These are phyloP conservation scores for Cicer pinnatifidum DNA, from an alignment of 306 rosid species.

Conservation along the genomic window DNA sequence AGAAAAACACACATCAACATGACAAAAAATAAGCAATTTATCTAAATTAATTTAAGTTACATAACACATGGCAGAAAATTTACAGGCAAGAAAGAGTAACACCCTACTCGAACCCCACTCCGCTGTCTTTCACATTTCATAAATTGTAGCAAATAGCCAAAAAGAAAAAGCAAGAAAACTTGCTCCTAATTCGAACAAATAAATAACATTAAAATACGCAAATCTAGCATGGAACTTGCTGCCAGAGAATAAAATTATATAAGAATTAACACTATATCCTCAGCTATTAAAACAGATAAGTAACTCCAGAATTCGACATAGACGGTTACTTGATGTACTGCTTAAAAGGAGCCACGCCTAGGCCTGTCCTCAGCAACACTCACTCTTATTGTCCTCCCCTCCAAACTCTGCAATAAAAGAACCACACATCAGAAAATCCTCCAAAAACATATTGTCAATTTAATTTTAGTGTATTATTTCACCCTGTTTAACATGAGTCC, in stretches of 20 bases:
- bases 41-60: background rate
- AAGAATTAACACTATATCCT: constrained; percentile 50
- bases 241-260: constrained; percentile 28
- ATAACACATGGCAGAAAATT: background rate
- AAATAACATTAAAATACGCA: constrained; percentile 27
- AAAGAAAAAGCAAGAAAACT: constrained; percentile 29
- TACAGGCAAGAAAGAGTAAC: background rate
- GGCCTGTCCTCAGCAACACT: constrained; percentile 88
- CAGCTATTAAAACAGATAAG: constrained; percentile 39
- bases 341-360: constrained; percentile 67
- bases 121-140: constrained; percentile 1
- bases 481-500: background rate
- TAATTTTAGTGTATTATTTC: constrained; percentile 9
- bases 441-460: background rate
- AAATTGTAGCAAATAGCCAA: constrained; percentile 32
- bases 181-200: constrained; percentile 35
- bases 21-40: constrained; percentile 11
- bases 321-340: constrained; percentile 41
- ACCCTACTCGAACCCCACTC: too few relatives aligned
- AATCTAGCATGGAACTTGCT: constrained; percentile 44
- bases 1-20: background rate
- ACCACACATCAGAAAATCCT: constrained; percentile 40
- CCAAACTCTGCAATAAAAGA: constrained; percentile 69
- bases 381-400: constrained; percentile 85
- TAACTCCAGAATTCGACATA: constrained; percentile 29